These are phyloP conservation scores for Geotrichum fermentans DNA, from an alignment of 1,139 yeast genomes.

Conservation along the genomic window DNA sequence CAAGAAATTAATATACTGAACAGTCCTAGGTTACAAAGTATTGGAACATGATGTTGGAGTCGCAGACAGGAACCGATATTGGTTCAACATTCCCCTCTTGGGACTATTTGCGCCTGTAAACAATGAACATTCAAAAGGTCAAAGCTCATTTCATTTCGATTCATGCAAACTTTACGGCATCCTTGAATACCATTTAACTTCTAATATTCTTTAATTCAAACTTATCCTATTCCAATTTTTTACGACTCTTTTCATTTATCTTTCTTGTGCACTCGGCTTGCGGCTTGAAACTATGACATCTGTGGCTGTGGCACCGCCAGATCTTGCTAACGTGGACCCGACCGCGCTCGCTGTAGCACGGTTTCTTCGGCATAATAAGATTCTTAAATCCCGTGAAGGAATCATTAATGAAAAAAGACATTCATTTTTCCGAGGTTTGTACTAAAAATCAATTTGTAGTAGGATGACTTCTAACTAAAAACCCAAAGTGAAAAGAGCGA, in stretches of 20 bases:
- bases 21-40: no score
- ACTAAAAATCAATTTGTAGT: no score
- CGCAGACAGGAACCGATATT: no score
- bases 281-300: constrained; percentile 23
- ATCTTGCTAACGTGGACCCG: constrained; percentile 36
- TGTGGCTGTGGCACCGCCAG: constrained; percentile 35
- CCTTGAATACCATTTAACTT: not conserved
- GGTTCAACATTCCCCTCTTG: no score
- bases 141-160: no score
- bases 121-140: no score
- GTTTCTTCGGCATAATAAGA: constrained; percentile 58
- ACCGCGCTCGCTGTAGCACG: constrained; percentile 61
- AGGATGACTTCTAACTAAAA: not conserved
- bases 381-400: constrained; percentile 77
- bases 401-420: constrained; percentile 60
- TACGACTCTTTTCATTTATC: not conserved
- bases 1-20: no score
- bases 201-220: no score
- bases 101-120: no score
- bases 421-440: constrained; percentile 68
- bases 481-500: constrained; percentile 55
- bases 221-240: not conserved
- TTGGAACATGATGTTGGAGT: no score
- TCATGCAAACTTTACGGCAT: not conserved
- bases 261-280: not conserved